Evolutionary conservation across 176 grass and related monocot genomes (phyloP), one percentile per base, ranked within the genome.

Genomic region (Paspalum vaginatum): DNA sequence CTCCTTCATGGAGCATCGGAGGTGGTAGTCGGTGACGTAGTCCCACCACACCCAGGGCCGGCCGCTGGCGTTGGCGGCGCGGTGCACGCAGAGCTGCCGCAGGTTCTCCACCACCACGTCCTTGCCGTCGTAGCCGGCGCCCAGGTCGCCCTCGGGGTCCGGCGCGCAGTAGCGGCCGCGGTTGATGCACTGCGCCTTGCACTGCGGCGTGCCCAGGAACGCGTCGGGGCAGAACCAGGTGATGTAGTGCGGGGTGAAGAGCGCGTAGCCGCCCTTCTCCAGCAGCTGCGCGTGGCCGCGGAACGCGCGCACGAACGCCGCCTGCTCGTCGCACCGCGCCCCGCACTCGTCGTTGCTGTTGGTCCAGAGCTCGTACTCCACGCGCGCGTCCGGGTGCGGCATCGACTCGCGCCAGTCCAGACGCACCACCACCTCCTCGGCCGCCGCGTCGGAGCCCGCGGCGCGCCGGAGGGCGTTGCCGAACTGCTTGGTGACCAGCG

Each of bases 331-430:
- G 72, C 95, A 98, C 18, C 83, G 92, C 0, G 84, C 21, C 1
- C 95, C 95, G 57, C 95, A 98, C 80, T 94, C 95, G 76, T 98
- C 95, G 75, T 94, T 94, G 91, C 95, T 98, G 83, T 92, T 98
- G 17, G 95, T 98, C 95, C 95, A 98, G 32, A 98, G 65, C 78
- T 98, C 95, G 70, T 98, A 98, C 83, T 98, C 95, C 7, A 98
- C 95, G 0, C 95, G 86, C 85, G 91, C 92, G 57, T 98, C 92
- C 0, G 95, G 95, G 74, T 98, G 92, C 9, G 92, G 95, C 92
- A 98, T 94, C 39, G 95, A 94, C 78, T 98, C 95, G 0, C 87
- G 76, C 95, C 95, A 94, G 72, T 98, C 95, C 13, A 98, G 80
- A 45, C 86, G 86, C 55, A 98, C 87, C 32, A 98, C 65, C 58